Conservation (phyloP, 352 stramenopile genomes). For the Globisporangium cederbergense region DNA sequence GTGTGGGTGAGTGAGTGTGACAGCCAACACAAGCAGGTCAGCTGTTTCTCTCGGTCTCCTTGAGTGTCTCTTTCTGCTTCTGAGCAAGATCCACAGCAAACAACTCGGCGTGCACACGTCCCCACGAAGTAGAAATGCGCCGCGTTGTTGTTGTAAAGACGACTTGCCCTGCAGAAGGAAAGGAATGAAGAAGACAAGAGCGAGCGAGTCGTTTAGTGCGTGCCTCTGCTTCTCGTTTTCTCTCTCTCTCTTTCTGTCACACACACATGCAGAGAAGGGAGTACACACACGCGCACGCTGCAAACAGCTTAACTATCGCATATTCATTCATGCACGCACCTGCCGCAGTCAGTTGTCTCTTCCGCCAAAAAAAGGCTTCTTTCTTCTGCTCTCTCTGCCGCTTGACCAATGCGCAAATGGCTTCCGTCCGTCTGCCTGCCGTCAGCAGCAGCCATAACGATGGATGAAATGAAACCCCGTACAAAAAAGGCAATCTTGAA, state of each 20-base stretch:
- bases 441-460: not conserved
- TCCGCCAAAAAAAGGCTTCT: constrained; percentile 6
- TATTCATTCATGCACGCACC: constrained; percentile 1
- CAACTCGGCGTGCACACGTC: not conserved
- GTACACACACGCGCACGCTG: not conserved
- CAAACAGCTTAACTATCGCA: constrained; percentile 3
- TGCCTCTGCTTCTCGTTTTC: constrained; percentile 3
- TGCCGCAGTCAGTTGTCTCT: constrained; percentile 5
- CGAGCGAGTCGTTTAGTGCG: not conserved
- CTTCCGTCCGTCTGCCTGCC: not conserved
- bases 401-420: not conserved
- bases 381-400: constrained; percentile 12
- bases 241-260: not conserved
- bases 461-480: not conserved
- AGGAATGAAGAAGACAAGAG: not conserved
- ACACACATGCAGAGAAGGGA: not conserved
- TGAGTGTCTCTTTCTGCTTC: constrained; percentile 7
- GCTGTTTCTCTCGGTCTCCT: not conserved
- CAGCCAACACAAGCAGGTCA: not conserved
- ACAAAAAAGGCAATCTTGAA: constrained; percentile 17
- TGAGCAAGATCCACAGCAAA: not conserved
- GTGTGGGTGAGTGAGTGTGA: not conserved
- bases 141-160: too few relatives aligned
- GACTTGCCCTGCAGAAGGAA: not conserved
- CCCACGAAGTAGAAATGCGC: not conserved